Conservation (phyloP, 2,329 filamentous ascomycete genomes). For the Ophiostoma perfectum region DNA sequence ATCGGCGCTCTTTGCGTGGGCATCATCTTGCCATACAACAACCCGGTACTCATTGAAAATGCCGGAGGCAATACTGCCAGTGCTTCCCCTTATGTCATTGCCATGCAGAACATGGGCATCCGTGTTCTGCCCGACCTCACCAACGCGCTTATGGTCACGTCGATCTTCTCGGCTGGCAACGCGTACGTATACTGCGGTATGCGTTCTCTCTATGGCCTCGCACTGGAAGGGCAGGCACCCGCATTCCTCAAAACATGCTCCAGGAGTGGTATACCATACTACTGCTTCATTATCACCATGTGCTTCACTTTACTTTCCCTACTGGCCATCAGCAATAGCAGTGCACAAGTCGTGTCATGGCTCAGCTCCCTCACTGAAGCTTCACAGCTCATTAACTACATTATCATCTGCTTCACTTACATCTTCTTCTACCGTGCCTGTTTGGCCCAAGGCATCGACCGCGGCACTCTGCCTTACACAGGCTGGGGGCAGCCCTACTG, state of each 20-base stretch:
- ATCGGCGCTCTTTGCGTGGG: constrained; percentile 60
- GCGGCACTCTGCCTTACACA: constrained; percentile 36
- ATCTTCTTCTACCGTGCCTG: constrained; percentile 37
- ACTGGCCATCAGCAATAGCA: constrained; percentile 37
- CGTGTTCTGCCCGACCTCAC: constrained; percentile 61
- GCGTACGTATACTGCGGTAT: constrained; percentile 49
- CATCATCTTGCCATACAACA: constrained; percentile 61
- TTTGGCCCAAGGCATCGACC: constrained; percentile 35
- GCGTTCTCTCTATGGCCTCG: constrained; percentile 38
- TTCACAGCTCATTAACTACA: constrained; percentile 41
- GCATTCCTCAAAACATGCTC: constrained; percentile 34
- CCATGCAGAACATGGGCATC: constrained; percentile 62
- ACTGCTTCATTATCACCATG: constrained; percentile 36
- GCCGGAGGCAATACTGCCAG: constrained; percentile 40
- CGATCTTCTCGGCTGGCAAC: constrained; percentile 56
- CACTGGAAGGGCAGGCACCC: constrained; percentile 40
- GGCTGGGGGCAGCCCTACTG: constrained; percentile 38
- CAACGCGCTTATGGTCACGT: constrained; percentile 54
- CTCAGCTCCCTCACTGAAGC: constrained; percentile 41
- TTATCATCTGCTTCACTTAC: constrained; percentile 38
- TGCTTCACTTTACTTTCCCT: constrained; percentile 38
- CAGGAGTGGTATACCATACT: constrained; percentile 37
- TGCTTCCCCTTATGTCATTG: constrained; percentile 63
- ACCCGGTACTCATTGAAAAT: constrained; percentile 39
- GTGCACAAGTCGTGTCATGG: constrained; percentile 38